A percentile compares a stretch with the other conserved stretches of the same genome.
Evolutionary conservation across 306 rosid genomes (phyloP).

Genomic region (Sindora glabra): DNA sequence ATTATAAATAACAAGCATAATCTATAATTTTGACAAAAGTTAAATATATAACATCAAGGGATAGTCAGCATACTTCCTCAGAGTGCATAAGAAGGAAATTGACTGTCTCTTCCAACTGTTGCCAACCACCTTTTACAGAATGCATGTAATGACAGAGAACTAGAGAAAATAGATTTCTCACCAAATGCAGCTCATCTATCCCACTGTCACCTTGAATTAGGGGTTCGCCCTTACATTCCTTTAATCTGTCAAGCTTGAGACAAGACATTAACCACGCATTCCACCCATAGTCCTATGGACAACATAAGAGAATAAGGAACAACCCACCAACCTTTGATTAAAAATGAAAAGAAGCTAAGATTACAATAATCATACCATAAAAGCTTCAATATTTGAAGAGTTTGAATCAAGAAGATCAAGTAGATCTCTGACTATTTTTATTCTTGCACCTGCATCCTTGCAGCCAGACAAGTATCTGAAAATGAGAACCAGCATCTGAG

Average conservation of each 20-base stretch:
- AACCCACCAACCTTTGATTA: slow-evolving; percentile 11
- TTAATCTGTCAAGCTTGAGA: slow-evolving; percentile 62
- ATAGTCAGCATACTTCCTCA: slow-evolving; percentile 52
- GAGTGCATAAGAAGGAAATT: slow-evolving; percentile 58
- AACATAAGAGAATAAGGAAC: slow-evolving; percentile 17
- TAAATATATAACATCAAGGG: slow-evolving; percentile 7
- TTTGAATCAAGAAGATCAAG: slow-evolving; percentile 93
- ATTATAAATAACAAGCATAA: not conserved
- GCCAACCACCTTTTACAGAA: slow-evolving; percentile 95
- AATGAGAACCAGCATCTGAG: slow-evolving; percentile 79
- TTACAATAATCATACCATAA: slow-evolving; percentile 56
- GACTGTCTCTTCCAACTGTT: slow-evolving; percentile 82
- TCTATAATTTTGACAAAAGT: slow-evolving; percentile 7
- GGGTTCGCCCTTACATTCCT: slow-evolving; percentile 38
- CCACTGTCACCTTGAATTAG: slow-evolving; percentile 31
- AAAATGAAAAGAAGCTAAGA: not conserved
- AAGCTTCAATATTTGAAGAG: slow-evolving; percentile 93
- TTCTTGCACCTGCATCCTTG: slow-evolving; percentile 54
- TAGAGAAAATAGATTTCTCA: slow-evolving; percentile 63
- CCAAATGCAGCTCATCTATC: slow-evolving; percentile 50
- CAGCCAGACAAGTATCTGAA: slow-evolving; percentile 77
- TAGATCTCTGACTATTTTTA: slow-evolving; percentile 66
- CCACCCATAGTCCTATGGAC: slow-evolving; percentile 87
- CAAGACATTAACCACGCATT: slow-evolving; percentile 81
- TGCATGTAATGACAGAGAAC: slow-evolving; percentile 76